phyloP scores from a whole-genome alignment of 768 basidiomycete species.

The Paxillus involutus region DNA sequence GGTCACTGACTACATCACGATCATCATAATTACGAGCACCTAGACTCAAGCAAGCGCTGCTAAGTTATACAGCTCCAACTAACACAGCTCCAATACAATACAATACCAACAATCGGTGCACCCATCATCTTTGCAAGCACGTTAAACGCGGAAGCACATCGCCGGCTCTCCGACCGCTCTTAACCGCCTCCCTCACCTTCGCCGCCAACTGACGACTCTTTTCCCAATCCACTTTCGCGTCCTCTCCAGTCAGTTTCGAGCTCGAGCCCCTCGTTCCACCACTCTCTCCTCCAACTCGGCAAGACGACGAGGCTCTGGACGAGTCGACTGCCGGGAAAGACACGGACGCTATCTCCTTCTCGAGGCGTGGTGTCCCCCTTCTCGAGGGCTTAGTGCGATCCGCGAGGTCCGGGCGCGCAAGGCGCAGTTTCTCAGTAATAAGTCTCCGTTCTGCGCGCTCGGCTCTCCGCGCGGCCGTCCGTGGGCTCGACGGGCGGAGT shows the following conservation, averaged over 20 bases:
- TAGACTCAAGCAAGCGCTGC: no score
- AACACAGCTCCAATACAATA: no score
- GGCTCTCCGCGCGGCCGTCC: constrained; percentile 17
- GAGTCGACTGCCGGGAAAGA: neutral
- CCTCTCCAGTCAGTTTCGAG: constrained; percentile 1
- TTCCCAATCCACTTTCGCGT: constrained; percentile 26
- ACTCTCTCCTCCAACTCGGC: neutral
- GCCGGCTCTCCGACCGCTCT: constrained; percentile 14
- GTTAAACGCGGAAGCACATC: constrained; percentile 28
- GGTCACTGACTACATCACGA: no score
- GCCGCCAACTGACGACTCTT: constrained; percentile 22
- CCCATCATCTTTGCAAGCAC: constrained; percentile 19
- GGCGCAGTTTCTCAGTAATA: constrained; percentile 41
- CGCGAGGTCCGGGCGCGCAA: constrained; percentile 45
- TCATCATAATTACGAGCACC: no score
- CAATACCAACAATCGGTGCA: no score
- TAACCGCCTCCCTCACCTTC: constrained; percentile 21
- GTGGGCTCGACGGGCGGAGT: constrained; percentile 14
- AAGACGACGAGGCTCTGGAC: neutral
- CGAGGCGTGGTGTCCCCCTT: constrained; percentile 4
- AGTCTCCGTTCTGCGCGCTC: constrained; percentile 19
- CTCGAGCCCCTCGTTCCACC: neutral
- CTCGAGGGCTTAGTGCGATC: constrained; percentile 26
- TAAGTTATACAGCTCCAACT: no score
- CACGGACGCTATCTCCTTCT: neutral